These are phyloP conservation scores for Trichoderma atroviride DNA, from an alignment of 2,329 filamentous ascomycete genomes.

Conservation along the genomic window DNA sequence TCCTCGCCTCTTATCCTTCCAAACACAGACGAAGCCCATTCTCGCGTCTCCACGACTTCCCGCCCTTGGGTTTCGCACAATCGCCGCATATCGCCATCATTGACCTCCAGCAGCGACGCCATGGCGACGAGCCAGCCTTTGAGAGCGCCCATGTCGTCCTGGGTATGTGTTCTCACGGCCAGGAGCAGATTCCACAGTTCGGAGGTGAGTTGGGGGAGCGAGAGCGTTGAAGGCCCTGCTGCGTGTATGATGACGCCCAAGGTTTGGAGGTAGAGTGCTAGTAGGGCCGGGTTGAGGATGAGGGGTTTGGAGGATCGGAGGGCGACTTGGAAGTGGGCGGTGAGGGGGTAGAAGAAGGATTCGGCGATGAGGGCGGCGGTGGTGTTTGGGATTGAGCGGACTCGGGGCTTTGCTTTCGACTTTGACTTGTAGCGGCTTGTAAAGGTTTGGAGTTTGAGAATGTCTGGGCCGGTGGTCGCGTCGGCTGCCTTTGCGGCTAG, in stretches of 20 bases:
- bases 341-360: slow-evolving; percentile 84
- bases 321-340: slow-evolving; percentile 74
- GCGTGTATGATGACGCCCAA: slow-evolving; percentile 81
- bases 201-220: slow-evolving; percentile 76
- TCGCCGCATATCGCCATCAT: slow-evolving; percentile 68
- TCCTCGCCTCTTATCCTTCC: slow-evolving; percentile 57
- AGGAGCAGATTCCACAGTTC: slow-evolving; percentile 87
- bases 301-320: slow-evolving; percentile 57
- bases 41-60: slow-evolving; percentile 81
- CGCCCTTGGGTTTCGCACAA: slow-evolving; percentile 74
- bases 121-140: slow-evolving; percentile 78
- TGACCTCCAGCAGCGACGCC: slow-evolving; percentile 79
- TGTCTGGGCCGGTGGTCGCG: slow-evolving; percentile 73
- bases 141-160: slow-evolving; percentile 67
- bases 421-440: slow-evolving; percentile 58
- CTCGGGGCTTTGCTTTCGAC: slow-evolving; percentile 42
- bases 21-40: slow-evolving; percentile 82
- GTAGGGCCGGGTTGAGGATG: slow-evolving; percentile 72
- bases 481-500: slow-evolving; percentile 83
- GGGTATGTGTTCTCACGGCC: slow-evolving; percentile 60
- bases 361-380: slow-evolving; percentile 75
- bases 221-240: slow-evolving; percentile 75
- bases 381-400: slow-evolving; percentile 70
- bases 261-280: slow-evolving; percentile 83
- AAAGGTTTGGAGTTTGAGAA: slow-evolving; percentile 88